Conservation (phyloP, 192 early-diverging fungal species). For the Coemansia reversa region DNA sequence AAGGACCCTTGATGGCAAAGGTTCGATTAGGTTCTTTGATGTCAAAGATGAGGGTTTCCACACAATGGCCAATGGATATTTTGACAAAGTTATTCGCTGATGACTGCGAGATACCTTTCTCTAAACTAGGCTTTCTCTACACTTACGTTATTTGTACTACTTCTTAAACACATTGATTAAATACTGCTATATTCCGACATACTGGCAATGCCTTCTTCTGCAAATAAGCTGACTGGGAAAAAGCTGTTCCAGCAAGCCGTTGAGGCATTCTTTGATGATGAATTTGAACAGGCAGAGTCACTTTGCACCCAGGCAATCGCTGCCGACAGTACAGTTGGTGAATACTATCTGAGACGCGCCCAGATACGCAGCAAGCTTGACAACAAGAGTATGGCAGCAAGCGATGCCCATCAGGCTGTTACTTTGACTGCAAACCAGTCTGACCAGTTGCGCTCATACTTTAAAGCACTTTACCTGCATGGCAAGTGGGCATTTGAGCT, state of each 20-base stretch:
- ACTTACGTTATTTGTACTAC: background rate
- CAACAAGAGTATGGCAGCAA: slow-evolving; percentile 58
- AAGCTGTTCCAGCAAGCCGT: slow-evolving; percentile 58
- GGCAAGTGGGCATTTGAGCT: slow-evolving; percentile 61
- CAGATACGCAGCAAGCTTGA: slow-evolving; percentile 65
- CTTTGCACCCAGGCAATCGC: slow-evolving; percentile 70
- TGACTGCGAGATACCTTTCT: background rate
- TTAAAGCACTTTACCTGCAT: slow-evolving; percentile 67
- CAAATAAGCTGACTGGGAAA: slow-evolving; percentile 35
- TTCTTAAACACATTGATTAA: background rate
- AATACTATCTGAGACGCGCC: slow-evolving; percentile 70
- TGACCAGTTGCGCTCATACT: slow-evolving; percentile 52
- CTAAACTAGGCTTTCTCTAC: background rate
- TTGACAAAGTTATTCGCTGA: background rate
- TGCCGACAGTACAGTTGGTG: slow-evolving; percentile 57
- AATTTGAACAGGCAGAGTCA: slow-evolving; percentile 68
- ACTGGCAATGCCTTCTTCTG: slow-evolving; percentile 1
- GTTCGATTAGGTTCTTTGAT: background rate
- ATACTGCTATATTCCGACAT: background rate
- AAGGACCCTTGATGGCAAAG: background rate
- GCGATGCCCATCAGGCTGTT: slow-evolving; percentile 67
- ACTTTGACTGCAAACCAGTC: slow-evolving; percentile 56
- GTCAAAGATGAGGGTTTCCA: background rate
- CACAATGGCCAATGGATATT: background rate
- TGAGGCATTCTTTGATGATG: slow-evolving; percentile 77